Evolutionary conservation across 805 yeast species (phyloP), one percentile per base, ranked within the genome.

Genomic region (Saccharomycopsis vini): DNA sequence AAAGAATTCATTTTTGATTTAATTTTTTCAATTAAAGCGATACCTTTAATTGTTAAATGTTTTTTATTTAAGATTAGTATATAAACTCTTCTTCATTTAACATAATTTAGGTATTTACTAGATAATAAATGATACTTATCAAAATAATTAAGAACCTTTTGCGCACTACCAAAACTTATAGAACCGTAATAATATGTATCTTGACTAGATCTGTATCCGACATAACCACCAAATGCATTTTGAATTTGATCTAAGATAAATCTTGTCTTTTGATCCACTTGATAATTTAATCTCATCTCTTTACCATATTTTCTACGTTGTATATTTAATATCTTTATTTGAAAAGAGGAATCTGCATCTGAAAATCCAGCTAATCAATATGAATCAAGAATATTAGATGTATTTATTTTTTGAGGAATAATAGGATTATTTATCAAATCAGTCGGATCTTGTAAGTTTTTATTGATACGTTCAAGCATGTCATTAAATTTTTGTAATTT

Each of bases 281-380:
- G 29, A 9, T 9, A 26, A 9, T 26, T 26, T 26, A 26, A 26
- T 26, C 29, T 26, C 7, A 26, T 26, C 12, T 26, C 29, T 9
- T 7, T 9, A 26, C 12, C 12, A 26, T n/a, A n/a, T n/a, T 9
- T 12, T 26, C 29, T 7, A 26, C 12, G 7, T 9, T 9, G 7
- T 31, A 5, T 15, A 31, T 31, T 15, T 9, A 31, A 31, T 9
- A 31, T 12, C 16, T 31, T 12, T 12, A 12, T 12, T 15, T 31
- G 34, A 9, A 26, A 26, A 26, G 29, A 26, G 12, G 38, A 37
- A 23, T 40, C 37, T 13, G 43, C 37, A 32, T 40, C 43, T 23
- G 23, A 21, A 31, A 40, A 32, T 32, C 43, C 43, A n/a, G 43
- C 15, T 21, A 40, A 40, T 23, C 43, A 40, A 40, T 12, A 15